A percentile compares a stretch with the other conserved stretches of the same genome.
These are phyloP conservation scores for Termitomyces sp. DNA, from an alignment of 1,284 basidiomycete species.

Conservation along the genomic window DNA sequence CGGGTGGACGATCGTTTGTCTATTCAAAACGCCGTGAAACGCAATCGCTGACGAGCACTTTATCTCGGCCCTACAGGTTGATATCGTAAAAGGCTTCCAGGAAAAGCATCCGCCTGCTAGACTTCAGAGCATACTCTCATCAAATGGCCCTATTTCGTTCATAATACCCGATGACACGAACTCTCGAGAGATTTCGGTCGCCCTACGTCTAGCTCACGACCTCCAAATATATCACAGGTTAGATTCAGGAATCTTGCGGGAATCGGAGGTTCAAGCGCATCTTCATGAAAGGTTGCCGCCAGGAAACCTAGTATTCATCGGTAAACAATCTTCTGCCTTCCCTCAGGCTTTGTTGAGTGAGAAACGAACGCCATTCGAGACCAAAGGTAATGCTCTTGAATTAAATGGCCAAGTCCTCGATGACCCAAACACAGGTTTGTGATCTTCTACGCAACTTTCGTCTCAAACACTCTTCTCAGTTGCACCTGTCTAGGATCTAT, in stretches of 20 bases:
- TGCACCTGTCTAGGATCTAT: constrained; percentile 3
- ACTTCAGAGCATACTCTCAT: constrained; percentile 58
- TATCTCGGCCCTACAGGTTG: neutral
- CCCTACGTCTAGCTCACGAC: constrained; percentile 62
- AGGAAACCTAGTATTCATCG: constrained; percentile 60
- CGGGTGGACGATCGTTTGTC: constrained; percentile 10
- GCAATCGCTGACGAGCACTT: neutral
- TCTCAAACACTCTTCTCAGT: neutral
- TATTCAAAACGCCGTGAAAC: neutral
- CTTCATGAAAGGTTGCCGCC: constrained; percentile 22
- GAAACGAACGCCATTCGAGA: constrained; percentile 25
- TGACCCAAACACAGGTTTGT: constrained; percentile 25
- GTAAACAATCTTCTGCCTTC: constrained; percentile 29
- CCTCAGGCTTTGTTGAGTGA: constrained; percentile 22
- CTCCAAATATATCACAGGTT: constrained; percentile 66
- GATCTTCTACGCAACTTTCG: neutral
- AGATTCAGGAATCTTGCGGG: constrained; percentile 54
- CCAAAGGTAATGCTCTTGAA: constrained; percentile 19
- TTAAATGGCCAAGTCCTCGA: constrained; percentile 24
- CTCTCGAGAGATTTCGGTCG: constrained; percentile 40
- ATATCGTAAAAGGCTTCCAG: neutral
- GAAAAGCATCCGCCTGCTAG: constrained; percentile 43
- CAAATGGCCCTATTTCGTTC: constrained; percentile 46
- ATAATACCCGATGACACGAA: constrained; percentile 41
- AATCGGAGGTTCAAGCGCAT: constrained; percentile 33